Evolutionary conservation across 495 filamentous ascomycete species (phyloP), one percentile per base, ranked within the genome.

Genomic region (Sabuloglossum arenarium): DNA sequence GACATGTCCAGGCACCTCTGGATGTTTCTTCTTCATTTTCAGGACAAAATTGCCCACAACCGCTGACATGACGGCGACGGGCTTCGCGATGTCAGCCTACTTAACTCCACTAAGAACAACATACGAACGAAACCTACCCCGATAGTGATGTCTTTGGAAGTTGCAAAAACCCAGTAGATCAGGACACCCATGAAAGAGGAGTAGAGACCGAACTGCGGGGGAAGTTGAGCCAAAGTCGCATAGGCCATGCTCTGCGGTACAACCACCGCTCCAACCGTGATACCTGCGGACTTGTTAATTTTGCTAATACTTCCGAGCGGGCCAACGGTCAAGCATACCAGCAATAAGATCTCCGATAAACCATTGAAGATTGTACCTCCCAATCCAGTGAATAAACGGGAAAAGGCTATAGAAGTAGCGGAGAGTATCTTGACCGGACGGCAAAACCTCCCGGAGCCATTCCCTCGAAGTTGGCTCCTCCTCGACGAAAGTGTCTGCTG

Each of bases 201-300:
- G 65, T 99, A 99, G 0, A 99, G 72, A 53, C 91, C 91, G 63
- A 79, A 99, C 64, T 99, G 73, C 1, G 82, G 78, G 0, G 73
- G 71, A 23, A 99, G 74, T 45, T 79, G 71, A 9, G 91, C 91
- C 42, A 99, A 71, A 60, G 82, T 75, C 25, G 91, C 90, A 68
- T 99, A 99, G 1, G 93, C 89, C 91, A 99, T 97, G 57, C 86
- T 84, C 64, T 99, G 91, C 4, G 91, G 91, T 28, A 99, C 86
- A 23, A 99, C 91, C 30, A 99, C 90, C 52, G 83, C 84, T 55
- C 91, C 91, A 54, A 97, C 89, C 6, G 91, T 98, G 64, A 98
- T 84, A 63, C 85, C 85, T 88, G n/a, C n/a, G n/a, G n/a, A n/a
- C n/a, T n/a, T n/a, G n/a, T n/a, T n/a, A n/a, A n/a, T n/a, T n/a